Evolutionary conservation across 2,329 filamentous ascomycete genomes (phyloP), one percentile per base, ranked within the genome.

Genomic region (Penicillium sp.): DNA sequence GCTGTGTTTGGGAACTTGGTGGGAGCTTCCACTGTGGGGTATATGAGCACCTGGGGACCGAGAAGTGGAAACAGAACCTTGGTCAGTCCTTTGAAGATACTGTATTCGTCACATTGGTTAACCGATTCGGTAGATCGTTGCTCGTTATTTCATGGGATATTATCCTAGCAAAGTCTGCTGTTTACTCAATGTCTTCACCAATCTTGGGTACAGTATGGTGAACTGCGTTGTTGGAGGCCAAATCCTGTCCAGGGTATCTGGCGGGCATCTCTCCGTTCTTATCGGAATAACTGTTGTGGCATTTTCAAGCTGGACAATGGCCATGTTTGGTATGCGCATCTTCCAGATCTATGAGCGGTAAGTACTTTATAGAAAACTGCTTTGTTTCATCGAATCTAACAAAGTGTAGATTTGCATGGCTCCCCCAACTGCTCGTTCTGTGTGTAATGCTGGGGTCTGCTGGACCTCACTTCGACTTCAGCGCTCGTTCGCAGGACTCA

Each of bases 341-440:
- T 75, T 79, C 54, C 73, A 77, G 45, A 61, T 70, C 39, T 79
- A 78, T 64, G 76, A 78, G 56, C 67, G 75, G 62, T 77, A 68
- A 48, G 65, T 51, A 10, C 29, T 42, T 19, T 21, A 43, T 3
- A 23, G 13, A n/a, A 21, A n/a, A 19, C 3, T 10, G 14, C 28
- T 24, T 24, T 13, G 29, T 21, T 8, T 5, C 11, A 2, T 21
- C 1, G 8, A 28, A 11, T 29, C 42, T 45, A 31, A 45, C 42
- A 10, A 29, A 10, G 7, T n/a, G 13, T 28, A 74, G 71, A 57
- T 70, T 65, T 48, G 67, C 72, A 31, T 78, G 74, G 75, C 60
- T 77, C 2, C 75, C 76, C 2, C 75, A 77, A 48, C 48, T 77
- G 29, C 64, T 77, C 39, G 71, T 73, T 2, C 65, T 79, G 10